Evolutionary conservation across 345 rosid genomes (phyloP).

Genomic region (Eucalyptus viminalis): DNA sequence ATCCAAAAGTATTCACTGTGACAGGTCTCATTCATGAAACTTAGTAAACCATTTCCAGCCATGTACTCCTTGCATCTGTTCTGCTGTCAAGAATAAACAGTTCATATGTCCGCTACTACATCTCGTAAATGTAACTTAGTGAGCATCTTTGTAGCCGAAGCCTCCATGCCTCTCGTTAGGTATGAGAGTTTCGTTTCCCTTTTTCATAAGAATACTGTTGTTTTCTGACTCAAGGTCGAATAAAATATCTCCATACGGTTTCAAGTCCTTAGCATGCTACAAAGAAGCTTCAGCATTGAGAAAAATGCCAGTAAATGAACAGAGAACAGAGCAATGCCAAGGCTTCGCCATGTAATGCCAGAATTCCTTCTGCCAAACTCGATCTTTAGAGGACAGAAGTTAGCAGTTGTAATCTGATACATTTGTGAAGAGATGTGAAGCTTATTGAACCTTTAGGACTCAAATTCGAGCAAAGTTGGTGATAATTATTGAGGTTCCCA

Average conservation of each 20-base stretch:
- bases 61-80: not conserved
- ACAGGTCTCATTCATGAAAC: not conserved
- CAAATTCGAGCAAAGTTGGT: not conserved
- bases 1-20: not conserved
- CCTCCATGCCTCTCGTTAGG: not conserved
- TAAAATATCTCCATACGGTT: not conserved
- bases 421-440: not conserved
- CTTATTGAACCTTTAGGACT: not conserved
- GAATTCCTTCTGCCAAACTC: not conserved
- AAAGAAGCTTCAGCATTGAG: not conserved
- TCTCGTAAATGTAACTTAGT: not conserved
- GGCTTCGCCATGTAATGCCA: not conserved
- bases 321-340: not conserved
- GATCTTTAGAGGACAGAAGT: accelerated
- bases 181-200: not conserved
- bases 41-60: not conserved
- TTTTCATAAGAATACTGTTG: not conserved
- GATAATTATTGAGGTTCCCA: not conserved
- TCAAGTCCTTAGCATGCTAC: not conserved
- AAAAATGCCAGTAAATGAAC: not conserved
- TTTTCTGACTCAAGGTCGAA: not conserved
- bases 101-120: not conserved
- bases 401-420: not conserved
- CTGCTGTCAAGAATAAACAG: not conserved
- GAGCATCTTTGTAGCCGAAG: not conserved